A percentile compares a stretch with the other conserved stretches of the same genome.
These are phyloP conservation scores for Elsinoe necatrix DNA, from an alignment of 2,329 filamentous ascomycete genomes.

Conservation along the genomic window DNA sequence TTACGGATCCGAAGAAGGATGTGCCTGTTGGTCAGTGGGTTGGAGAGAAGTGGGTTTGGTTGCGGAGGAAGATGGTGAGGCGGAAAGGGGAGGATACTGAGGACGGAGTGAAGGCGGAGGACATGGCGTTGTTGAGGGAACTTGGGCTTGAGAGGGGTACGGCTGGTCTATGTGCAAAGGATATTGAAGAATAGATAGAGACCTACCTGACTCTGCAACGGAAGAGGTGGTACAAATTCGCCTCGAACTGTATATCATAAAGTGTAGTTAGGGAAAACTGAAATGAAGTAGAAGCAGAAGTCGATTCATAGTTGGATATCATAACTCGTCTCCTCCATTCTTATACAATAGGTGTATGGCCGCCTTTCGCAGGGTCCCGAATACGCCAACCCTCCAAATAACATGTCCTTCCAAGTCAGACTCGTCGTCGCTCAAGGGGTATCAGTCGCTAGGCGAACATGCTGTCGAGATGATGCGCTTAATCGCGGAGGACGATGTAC, in stretches of 20 bases:
- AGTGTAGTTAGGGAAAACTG: background rate
- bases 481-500: slow-evolving; percentile 90
- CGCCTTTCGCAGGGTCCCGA: background rate
- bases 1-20: background rate
- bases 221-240: too few species aligned
- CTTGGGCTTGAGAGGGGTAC: background rate
- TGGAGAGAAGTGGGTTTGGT: background rate
- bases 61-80: background rate
- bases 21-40: background rate
- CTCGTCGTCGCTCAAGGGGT: slow-evolving; percentile 1
- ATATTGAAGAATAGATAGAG: background rate
- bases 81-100: background rate
- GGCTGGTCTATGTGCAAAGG: background rate
- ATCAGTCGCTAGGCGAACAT: slow-evolving; percentile 6
- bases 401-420: background rate
- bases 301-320: slow-evolving; percentile 6
- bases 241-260: too few species aligned
- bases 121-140: background rate
- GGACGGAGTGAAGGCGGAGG: background rate
- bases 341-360: background rate
- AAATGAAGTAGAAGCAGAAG: background rate
- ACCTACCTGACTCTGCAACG: too few species aligned
- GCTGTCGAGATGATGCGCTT: slow-evolving; percentile 29
- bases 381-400: background rate
- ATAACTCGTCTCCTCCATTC: background rate